Conservation (phyloP, 1,284 basidiomycete species). For the Schizopora paradoxa region DNA sequence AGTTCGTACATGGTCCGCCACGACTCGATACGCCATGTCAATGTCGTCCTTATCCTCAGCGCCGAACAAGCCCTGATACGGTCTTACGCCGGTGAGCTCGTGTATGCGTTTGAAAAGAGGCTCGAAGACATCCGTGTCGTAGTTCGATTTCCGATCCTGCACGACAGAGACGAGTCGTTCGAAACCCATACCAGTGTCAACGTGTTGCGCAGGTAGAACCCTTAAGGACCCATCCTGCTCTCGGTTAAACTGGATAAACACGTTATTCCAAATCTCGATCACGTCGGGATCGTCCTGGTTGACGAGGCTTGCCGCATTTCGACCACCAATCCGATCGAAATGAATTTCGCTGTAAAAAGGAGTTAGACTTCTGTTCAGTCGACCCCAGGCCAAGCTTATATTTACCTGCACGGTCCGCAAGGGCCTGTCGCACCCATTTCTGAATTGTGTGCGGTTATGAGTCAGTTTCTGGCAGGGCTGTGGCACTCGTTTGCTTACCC, state of each 20-base stretch:
- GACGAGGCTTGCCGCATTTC: slow-evolving; percentile 88
- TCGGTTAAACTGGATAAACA: slow-evolving; percentile 98
- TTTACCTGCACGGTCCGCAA: slow-evolving; percentile 90
- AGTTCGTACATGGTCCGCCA: slow-evolving; percentile 95
- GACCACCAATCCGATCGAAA: slow-evolving; percentile 91
- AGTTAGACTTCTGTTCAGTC: slow-evolving; percentile 10
- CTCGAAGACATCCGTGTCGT: slow-evolving; percentile 93
- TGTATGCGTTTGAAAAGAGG: slow-evolving; percentile 89
- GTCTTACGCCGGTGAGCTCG: slow-evolving; percentile 82
- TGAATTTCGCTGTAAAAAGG: slow-evolving; percentile 78
- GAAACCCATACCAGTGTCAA: slow-evolving; percentile 99
- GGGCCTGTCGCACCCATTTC: slow-evolving; percentile 99
- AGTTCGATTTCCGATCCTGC: slow-evolving; percentile 91
- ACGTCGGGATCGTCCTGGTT: slow-evolving; percentile 96
- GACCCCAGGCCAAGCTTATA: slow-evolving; percentile 5
- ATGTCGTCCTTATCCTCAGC: slow-evolving; percentile 92
- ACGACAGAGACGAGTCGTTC: slow-evolving; percentile 94
- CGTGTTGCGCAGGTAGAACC: slow-evolving; percentile 85
- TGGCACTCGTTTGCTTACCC: slow-evolving; percentile 57
- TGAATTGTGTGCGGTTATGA: slow-evolving; percentile 28
- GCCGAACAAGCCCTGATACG: slow-evolving; percentile 89
- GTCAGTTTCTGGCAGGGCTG: slow-evolving; percentile 5
- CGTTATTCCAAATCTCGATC: slow-evolving; percentile 99
- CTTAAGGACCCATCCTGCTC: slow-evolving; percentile 84
- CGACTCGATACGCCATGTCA: slow-evolving; percentile 95